Percentiles rank a stretch among this genome's conserved stretches.
phyloP scores from a whole-genome alignment of 1,284 basidiomycete genomes.

The Naganishia sp. region DNA sequence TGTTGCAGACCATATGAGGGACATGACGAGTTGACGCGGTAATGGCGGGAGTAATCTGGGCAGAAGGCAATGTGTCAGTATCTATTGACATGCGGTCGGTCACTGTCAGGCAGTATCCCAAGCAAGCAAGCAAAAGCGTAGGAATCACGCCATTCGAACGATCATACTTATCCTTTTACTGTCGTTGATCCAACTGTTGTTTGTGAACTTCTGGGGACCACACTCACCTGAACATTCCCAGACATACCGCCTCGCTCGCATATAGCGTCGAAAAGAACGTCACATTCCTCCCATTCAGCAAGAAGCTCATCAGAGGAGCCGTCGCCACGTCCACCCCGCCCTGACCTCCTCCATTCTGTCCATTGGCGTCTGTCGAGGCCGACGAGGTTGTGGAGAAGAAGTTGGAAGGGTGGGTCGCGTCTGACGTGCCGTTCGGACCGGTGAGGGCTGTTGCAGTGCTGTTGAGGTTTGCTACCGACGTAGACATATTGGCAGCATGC shows the following conservation, averaged over 20 bases:
- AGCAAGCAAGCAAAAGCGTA: too few relatives aligned
- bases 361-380: neutral
- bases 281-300: conserved; percentile 77
- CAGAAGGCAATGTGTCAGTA: neutral
- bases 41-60: conserved; percentile 77
- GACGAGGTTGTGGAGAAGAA: conserved; percentile 19
- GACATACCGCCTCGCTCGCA: conserved; percentile 83
- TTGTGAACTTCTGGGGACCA: too few relatives aligned
- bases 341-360: neutral
- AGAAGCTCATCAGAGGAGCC: conserved; percentile 62
- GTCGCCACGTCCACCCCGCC: conserved; percentile 38
- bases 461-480: conserved; percentile 6
- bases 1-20: conserved; percentile 85
- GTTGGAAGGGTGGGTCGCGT: conserved; percentile 2
- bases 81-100: too few relatives aligned
- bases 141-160: too few relatives aligned
- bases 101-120: too few relatives aligned
- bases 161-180: too few relatives aligned
- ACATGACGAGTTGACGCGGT: conserved; percentile 88
- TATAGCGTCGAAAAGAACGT: conserved; percentile 82
- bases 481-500: conserved; percentile 2
- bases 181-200: too few relatives aligned
- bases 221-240: conserved; percentile 84
- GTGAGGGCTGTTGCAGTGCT: neutral
- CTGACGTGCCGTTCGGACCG: neutral